Evolutionary conservation across 306 rosid genomes (phyloP), one percentile per base, ranked within the genome.

Genomic region (Prunus armeniaca): DNA sequence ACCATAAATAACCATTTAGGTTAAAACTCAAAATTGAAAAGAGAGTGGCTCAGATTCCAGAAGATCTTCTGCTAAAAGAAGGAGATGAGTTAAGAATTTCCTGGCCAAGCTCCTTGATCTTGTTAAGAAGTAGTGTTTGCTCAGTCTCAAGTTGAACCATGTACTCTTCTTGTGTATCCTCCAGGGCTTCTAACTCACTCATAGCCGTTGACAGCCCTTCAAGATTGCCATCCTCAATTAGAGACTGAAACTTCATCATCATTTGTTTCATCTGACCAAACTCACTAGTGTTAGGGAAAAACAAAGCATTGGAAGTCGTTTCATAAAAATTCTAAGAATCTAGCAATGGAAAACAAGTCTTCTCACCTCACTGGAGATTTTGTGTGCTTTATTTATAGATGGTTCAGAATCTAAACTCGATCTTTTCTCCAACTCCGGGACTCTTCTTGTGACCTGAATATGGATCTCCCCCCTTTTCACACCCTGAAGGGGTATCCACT

Each of bases 401-500:
- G 86, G 88, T 45, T 90, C 93, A 13, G 97, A 84, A 66, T 88
- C 93, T 76, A 87, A 64, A 78, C 92, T 90, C 27, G 65, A 25
- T 83, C 81, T 86, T 84, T 46, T 92, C 68, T 88, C 87, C 49
- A 87, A 32, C 22, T 86, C 96, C 6, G 97, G 97, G 66, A 92
- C 87, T 91, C 85, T 96, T 85, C 93, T 86, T 25, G 97, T 92
- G 50, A 96, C 84, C 80, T 88, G 96, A 80, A 96, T 69, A 75
- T 92, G 99, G 79, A 96, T 83, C 84, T 96, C 98, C 24, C 99
- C 99, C 57, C 89, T 84, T 82, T 72, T 92, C 64, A 96, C 99
- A 65, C 93, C 93, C 81, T 88, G 98, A 57, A 96, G 98, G 60
- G 99, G 99, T 80, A 96, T 96, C 99, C 99, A 96, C 86, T 92